Percentiles rank a stretch among this genome's conserved stretches.
Evolutionary conservation across 768 basidiomycete species (phyloP).

Genomic region (Rhodotorula toruloides): DNA sequence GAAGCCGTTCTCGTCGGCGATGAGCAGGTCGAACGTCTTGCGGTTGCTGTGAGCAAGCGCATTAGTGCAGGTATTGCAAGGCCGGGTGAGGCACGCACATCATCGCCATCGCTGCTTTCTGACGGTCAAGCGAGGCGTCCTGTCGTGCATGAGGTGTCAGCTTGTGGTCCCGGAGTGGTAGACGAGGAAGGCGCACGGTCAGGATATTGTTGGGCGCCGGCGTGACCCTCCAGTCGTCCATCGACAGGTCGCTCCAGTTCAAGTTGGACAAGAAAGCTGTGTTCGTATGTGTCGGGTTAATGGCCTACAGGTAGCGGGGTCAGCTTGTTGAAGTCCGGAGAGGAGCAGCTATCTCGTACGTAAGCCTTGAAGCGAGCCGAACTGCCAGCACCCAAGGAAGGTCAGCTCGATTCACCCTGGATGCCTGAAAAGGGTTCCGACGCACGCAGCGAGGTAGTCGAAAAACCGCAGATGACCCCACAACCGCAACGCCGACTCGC

Average conservation of each 20-base stretch:
- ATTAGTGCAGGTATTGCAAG: neutral
- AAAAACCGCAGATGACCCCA: slow-evolving; percentile 21
- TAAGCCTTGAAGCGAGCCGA: slow-evolving; percentile 23
- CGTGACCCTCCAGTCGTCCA: slow-evolving; percentile 19
- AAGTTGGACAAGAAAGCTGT: slow-evolving; percentile 19
- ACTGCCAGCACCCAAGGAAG: neutral
- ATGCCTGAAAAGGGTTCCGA: fast-evolving
- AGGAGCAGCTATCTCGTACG: neutral
- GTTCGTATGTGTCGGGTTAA: slow-evolving; percentile 11
- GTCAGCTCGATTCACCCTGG: neutral
- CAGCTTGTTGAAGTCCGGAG: neutral
- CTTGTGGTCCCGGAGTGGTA: neutral
- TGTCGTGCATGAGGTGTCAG: neutral
- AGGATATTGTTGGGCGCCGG: neutral
- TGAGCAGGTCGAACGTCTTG: slow-evolving; percentile 31
- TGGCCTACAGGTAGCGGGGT: neutral
- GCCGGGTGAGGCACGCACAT: slow-evolving; percentile 6
- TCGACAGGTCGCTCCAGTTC: slow-evolving; percentile 9
- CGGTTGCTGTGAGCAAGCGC: neutral
- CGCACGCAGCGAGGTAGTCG: slow-evolving; percentile 26
- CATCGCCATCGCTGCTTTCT: slow-evolving; percentile 13
- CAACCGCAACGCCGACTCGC: slow-evolving; percentile 18
- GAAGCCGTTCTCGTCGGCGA: slow-evolving; percentile 13
- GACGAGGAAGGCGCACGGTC: neutral
- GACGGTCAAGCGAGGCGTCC: slow-evolving; percentile 27